phyloP scores from a whole-genome alignment of 75 land plant species.

The Pinus tabuliformis region DNA sequence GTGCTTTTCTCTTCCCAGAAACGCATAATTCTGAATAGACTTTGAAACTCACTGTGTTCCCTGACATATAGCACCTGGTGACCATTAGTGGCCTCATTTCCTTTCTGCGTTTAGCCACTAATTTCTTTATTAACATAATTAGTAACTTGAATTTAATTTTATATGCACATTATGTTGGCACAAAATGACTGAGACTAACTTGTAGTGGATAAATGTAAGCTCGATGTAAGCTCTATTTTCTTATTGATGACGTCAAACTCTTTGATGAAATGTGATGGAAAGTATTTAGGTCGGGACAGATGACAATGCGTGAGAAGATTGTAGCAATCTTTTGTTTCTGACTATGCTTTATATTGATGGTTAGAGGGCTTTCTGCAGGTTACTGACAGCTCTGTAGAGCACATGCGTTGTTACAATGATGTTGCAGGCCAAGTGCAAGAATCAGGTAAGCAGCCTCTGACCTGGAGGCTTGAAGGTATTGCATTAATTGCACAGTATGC shows the following conservation, averaged over 20 bases:
- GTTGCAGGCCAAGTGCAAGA: constrained; percentile 86
- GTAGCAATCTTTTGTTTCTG: constrained; percentile 1
- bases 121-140: not conserved
- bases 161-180: not conserved
- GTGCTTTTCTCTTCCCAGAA: too few relatives aligned
- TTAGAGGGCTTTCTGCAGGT: constrained; percentile 34
- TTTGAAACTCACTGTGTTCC: not conserved
- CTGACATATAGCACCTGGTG: not conserved
- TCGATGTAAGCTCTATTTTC: not conserved
- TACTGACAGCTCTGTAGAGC: constrained; percentile 67
- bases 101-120: not conserved
- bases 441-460: constrained; percentile 41
- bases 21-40: not conserved
- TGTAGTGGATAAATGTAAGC: not conserved
- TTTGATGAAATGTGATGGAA: not conserved
- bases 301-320: not conserved
- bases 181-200: not conserved
- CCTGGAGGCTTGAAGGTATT: too few relatives aligned
- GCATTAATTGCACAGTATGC: not conserved
- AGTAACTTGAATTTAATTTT: not conserved
- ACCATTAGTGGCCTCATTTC: not conserved
- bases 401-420: constrained; percentile 79
- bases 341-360: not conserved
- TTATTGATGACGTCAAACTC: not conserved
- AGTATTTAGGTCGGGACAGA: not conserved